A percentile compares a stretch with the other conserved stretches of the same genome.
Conservation (phyloP, 805 yeast species). For the Ascoidea asiatica region DNA sequence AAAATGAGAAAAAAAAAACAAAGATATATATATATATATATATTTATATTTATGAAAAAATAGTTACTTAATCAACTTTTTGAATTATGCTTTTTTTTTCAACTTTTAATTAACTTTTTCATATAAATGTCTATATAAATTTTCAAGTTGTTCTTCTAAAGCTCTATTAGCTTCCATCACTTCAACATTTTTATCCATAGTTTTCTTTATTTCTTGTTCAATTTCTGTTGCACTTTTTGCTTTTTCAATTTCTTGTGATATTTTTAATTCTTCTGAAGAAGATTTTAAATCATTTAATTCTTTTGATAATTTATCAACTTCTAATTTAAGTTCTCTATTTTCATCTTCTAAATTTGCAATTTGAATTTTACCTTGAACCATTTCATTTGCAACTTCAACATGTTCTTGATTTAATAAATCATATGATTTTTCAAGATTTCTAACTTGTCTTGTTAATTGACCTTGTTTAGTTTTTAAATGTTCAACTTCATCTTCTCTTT, state of each 20-base stretch:
- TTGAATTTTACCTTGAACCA: conserved; percentile 67
- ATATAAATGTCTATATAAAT: conserved; percentile 5
- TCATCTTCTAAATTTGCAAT: conserved; percentile 69
- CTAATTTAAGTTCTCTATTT: conserved; percentile 41
- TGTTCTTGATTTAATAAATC: conserved; percentile 70
- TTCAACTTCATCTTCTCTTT: conserved; percentile 51
- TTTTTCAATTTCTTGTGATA: not conserved
- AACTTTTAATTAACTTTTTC: too few relatives aligned
- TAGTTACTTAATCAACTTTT: too few relatives aligned
- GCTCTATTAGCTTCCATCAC: conserved; percentile 51
- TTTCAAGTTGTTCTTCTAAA: conserved; percentile 29
- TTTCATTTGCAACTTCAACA: conserved; percentile 71
- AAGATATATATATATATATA: too few relatives aligned
- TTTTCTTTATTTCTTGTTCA: conserved; percentile 39
- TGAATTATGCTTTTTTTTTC: too few relatives aligned
- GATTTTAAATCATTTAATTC: conserved; percentile 24
- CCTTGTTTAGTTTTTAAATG: conserved; percentile 51
- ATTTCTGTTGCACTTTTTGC: conserved; percentile 9
- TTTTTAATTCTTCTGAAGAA: conserved; percentile 3
- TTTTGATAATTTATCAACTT: conserved; percentile 32
- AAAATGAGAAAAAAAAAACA: too few relatives aligned
- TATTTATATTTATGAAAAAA: too few relatives aligned
- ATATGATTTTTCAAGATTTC: conserved; percentile 57
- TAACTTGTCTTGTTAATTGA: conserved; percentile 56
- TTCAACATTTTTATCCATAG: conserved; percentile 48